Conservation (phyloP, 208 protist genomes). For the Strigomonas galati region DNA sequence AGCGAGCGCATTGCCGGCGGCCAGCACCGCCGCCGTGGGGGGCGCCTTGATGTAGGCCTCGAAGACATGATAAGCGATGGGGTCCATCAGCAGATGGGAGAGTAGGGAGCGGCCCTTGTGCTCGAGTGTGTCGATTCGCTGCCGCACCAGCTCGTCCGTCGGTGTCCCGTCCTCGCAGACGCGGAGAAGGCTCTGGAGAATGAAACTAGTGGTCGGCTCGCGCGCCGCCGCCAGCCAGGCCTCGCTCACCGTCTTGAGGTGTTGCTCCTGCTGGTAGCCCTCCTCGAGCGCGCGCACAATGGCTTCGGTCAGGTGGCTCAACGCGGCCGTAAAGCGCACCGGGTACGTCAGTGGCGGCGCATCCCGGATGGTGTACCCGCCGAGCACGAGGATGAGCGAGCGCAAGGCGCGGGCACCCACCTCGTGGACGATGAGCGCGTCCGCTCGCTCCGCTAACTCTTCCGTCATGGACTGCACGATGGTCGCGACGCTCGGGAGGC, state of each 20-base stretch:
- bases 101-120: constrained; percentile 53
- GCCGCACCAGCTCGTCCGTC: constrained; percentile 44
- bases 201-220: constrained; percentile 66
- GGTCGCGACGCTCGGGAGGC: constrained; percentile 75
- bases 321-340: constrained; percentile 36
- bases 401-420: constrained; percentile 70
- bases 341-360: constrained; percentile 41
- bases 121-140: constrained; percentile 43
- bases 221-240: constrained; percentile 72
- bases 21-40: constrained; percentile 33
- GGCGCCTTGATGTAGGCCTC: constrained; percentile 79
- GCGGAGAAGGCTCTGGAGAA: constrained; percentile 80
- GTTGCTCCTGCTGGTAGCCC: constrained; percentile 24
- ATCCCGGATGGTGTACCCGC: constrained; percentile 63
- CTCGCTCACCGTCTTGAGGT: constrained; percentile 22
- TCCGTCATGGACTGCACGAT: constrained; percentile 60
- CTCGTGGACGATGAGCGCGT: constrained; percentile 70
- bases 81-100: constrained; percentile 55
- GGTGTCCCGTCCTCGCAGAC: constrained; percentile 49
- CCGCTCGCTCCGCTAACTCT: constrained; percentile 64
- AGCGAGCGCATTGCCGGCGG: constrained; percentile 33
- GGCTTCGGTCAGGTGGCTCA: constrained; percentile 41
- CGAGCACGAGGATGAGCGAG: constrained; percentile 77
- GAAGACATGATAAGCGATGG: constrained; percentile 75
- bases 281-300: constrained; percentile 53